Conservation (phyloP, 331 rosid species). For the Quercus lobata region DNA sequence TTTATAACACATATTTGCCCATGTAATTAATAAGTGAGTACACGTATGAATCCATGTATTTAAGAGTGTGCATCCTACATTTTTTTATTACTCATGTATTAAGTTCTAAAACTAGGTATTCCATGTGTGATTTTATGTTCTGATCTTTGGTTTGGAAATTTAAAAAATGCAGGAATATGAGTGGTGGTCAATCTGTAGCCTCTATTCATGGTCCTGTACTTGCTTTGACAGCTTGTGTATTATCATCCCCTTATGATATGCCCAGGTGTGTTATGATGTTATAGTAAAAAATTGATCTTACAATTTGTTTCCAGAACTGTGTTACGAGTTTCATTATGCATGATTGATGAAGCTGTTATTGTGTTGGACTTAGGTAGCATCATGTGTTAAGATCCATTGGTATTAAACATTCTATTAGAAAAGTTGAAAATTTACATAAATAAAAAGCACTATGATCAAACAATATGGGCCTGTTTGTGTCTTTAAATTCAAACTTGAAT, state of each 20-base stretch:
- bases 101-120: not conserved
- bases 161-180: conserved; percentile 53
- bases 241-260: conserved; percentile 95
- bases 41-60: not conserved
- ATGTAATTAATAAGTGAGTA: not conserved
- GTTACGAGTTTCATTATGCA: not conserved
- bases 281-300: not conserved
- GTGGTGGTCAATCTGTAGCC: conserved; percentile 65
- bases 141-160: conserved; percentile 6
- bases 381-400: too few relatives aligned
- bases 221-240: conserved; percentile 85
- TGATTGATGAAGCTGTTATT: not conserved
- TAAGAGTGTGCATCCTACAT: not conserved
- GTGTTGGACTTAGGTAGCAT: not conserved
- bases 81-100: not conserved
- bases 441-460: not conserved
- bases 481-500: not conserved
- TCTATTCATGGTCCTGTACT: conserved; percentile 90
- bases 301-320: not conserved
- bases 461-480: not conserved
- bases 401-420: not conserved
- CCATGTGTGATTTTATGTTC: not conserved
- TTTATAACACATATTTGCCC: not conserved
- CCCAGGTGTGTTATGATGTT: conserved; percentile 61
- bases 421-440: not conserved